Percentiles rank a stretch among this genome's conserved stretches.
phyloP scores from a whole-genome alignment of 1,284 basidiomycete species.

The Cryptococcus sp. region DNA sequence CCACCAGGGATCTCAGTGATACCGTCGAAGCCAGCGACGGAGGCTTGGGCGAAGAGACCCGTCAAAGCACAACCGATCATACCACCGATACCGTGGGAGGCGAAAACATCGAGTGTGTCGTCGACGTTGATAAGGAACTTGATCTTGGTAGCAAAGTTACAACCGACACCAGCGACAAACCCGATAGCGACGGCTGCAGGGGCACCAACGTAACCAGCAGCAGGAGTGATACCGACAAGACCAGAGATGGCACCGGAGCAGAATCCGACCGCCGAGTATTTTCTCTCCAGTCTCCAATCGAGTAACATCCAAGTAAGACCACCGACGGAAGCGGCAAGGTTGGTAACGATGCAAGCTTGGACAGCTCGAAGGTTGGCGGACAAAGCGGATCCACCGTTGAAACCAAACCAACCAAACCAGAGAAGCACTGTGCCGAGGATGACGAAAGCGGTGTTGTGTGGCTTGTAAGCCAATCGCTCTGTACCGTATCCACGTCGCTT shows the following conservation, averaged over 20 bases:
- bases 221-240: slow-evolving; percentile 80
- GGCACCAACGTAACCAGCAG: slow-evolving; percentile 79
- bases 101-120: slow-evolving; percentile 68
- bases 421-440: slow-evolving; percentile 88
- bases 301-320: slow-evolving; percentile 94
- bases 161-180: slow-evolving; percentile 72
- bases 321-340: slow-evolving; percentile 76
- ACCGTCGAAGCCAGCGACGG: slow-evolving; percentile 80
- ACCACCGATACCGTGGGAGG: slow-evolving; percentile 83
- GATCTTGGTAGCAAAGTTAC: slow-evolving; percentile 92
- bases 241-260: slow-evolving; percentile 92
- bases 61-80: slow-evolving; percentile 65
- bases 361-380: slow-evolving; percentile 82
- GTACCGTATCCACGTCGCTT: slow-evolving; percentile 87
- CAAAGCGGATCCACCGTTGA: slow-evolving; percentile 67
- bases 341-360: slow-evolving; percentile 88
- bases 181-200: slow-evolving; percentile 79
- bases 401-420: slow-evolving; percentile 98
- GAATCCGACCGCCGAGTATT: slow-evolving; percentile 91
- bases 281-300: slow-evolving; percentile 87
- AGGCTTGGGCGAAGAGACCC: slow-evolving; percentile 79
- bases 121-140: slow-evolving; percentile 66
- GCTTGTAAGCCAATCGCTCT: slow-evolving; percentile 81
- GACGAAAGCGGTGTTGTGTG: slow-evolving; percentile 64
- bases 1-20: slow-evolving; percentile 69